Base-by-base conservation (phyloP, 2,329 filamentous ascomycete species). In the Davidsoniella australis region DNA sequence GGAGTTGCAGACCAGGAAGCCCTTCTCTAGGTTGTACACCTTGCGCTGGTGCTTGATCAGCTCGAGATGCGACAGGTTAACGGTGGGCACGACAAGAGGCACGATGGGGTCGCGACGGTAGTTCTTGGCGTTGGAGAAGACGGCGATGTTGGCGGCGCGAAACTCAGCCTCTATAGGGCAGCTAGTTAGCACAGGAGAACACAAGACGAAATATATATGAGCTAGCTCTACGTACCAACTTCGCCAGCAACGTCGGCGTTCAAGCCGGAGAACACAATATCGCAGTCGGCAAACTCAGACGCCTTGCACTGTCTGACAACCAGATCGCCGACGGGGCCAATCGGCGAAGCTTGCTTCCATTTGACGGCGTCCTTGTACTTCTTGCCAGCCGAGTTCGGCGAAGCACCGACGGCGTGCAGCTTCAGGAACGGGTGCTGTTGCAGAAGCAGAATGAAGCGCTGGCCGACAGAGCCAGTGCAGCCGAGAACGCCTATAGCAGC, bases 61-160 rank as follows among this genome's bases (percentile, higher is more conserved):
- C 60, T 82, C 76, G 58, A 95, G 75, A 66, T 96, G 89, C 41
- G 76, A 67, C 10, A 94, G 78, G 70, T 96, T 96, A 64, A 96
- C 88, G 17, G 87, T 94, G 1, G 91, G 91, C 7, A 96, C 88
- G 55, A 96, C 84, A 60, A 96, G 79, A 9, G 91, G 91, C 2
- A 95, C 87, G 45, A 89, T 71, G 17, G 87, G 86, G 63, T 94
- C 81, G 62, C 82, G 82, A 58, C 91, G 83, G 73, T 94, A 86
- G 75, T 95, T 96, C 68, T 95, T 95, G 47, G 91, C 88, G 65
- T 96, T 98, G 59, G 87, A 94, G 71, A 98, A 96, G 63, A 95
- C 83, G 59, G 85, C 79, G 47, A 95, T 78, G 60, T 94, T 80
- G 54, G 86, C 81, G 61, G 82, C 82, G 60, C 94, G 74, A 65